Base-by-base conservation (phyloP, 371 early-diverging fungal genomes). In the Mortierella sp. region DNA sequence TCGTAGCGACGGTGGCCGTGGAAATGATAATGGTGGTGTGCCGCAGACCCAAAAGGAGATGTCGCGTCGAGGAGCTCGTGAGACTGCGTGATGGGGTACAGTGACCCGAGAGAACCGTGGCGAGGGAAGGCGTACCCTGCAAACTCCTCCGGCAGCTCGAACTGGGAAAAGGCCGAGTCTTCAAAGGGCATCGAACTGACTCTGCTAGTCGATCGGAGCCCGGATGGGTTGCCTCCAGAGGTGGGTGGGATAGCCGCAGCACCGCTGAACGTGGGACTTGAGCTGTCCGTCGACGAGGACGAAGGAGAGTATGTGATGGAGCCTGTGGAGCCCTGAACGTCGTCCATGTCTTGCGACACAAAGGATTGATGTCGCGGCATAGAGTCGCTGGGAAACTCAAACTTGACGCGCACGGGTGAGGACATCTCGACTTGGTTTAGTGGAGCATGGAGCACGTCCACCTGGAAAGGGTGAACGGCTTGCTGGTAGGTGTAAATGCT, bases 391-490 rank as follows among this genome's bases (percentile, higher is more conserved):
- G 74, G 71, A n/a, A 77, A 32, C 4, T 80, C 80, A 27, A 80
- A 70, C 16, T 63, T 63, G 44, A 75, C 41, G 21, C 60, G 43
- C 35, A 58, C 16, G 5, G 78, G 51, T 18, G 38, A 35, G 12
- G 78, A 27, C 49, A 43, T 12, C 51, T 73, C 72, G 7, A 32
- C 32, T 18, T 35, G 43, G 71, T n/a, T 55, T 32, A 70, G 38
- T 24, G 72, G 32, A 1, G 77, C 32, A 43, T 70, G 58, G 44
- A 75, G 16, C 29, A 46, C 32, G 14, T 76, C 76, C 72, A 84
- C 56, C 48, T 81, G 81, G 70, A 84, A 72, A 8, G 85, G 85
- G 71, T 84, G 85, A 12, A 84, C 56, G 18, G 81, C 58, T 55
- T 79, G 60, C 6, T 60, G 80, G 54, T 71, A 79, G n/a, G 72